Conservation (phyloP, 2,329 filamentous ascomycete genomes). For the Colletotrichum magnum region DNA sequence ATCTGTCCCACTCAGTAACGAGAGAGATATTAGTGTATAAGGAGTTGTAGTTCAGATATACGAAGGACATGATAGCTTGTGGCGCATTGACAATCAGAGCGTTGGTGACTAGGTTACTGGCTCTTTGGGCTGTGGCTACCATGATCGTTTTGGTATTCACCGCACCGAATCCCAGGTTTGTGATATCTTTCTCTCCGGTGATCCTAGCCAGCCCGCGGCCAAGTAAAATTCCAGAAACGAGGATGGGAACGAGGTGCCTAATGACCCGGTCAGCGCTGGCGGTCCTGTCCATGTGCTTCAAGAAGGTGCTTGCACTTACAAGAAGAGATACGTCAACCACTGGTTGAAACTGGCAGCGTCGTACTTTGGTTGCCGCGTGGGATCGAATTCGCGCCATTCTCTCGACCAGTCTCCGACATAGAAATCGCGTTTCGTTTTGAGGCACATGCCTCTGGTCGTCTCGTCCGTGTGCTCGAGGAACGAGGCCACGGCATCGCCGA, state of each 20-base stretch:
- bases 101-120: not conserved
- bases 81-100: not conserved
- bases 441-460: not conserved
- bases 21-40: not conserved
- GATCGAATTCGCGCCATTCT: not conserved
- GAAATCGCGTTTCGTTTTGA: not conserved
- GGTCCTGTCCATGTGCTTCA: too few species aligned
- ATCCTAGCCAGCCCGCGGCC: too few species aligned
- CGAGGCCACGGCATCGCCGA: constrained; percentile 19
- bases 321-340: not conserved
- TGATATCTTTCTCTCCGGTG: too few species aligned
- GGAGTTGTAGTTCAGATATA: constrained; percentile 15
- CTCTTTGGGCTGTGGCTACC: too few species aligned
- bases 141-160: not conserved
- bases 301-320: too few species aligned
- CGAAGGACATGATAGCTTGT: constrained; percentile 5
- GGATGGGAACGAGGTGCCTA: too few species aligned
- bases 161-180: not conserved
- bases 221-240: too few species aligned
- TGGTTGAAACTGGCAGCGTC: not conserved
- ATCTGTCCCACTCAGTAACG: not conserved
- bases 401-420: not conserved
- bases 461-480: not conserved
- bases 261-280: too few species aligned
- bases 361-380: not conserved